phyloP scores from a whole-genome alignment of 345 rosid genomes.

The Aurinia saxatilis region DNA sequence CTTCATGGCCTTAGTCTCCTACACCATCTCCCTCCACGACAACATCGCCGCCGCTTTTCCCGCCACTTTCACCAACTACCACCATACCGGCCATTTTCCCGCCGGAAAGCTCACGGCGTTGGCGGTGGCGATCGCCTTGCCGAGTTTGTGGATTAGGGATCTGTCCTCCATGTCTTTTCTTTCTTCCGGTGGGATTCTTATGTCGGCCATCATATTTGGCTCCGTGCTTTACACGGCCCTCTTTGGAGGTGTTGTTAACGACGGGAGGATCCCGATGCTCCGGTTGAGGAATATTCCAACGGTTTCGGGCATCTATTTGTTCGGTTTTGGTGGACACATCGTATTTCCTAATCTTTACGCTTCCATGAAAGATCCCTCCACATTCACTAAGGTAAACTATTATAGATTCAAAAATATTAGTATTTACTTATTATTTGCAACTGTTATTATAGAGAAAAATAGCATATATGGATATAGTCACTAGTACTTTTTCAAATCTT shows the following conservation, averaged over 20 bases:
- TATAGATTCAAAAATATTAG: background rate
- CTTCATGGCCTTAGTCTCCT: slow-evolving; percentile 76
- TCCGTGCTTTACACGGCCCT: slow-evolving; percentile 50
- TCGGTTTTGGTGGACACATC: slow-evolving; percentile 65
- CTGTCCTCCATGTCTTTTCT: slow-evolving; percentile 71
- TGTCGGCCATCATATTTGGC: slow-evolving; percentile 56
- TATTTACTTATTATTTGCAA: no score
- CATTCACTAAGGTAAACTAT: slow-evolving; percentile 57
- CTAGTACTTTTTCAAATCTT: no score
- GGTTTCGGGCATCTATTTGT: slow-evolving; percentile 60
- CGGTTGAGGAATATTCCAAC: slow-evolving; percentile 45
- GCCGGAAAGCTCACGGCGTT: slow-evolving; percentile 42
- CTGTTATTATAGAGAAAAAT: no score
- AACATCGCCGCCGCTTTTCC: slow-evolving; percentile 45
- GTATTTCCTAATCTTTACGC: slow-evolving; percentile 67
- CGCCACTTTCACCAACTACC: slow-evolving; percentile 18
- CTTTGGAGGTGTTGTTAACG: slow-evolving; percentile 38
- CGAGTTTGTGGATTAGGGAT: slow-evolving; percentile 67
- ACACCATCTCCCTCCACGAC: slow-evolving; percentile 82
- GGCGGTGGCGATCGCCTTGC: slow-evolving; percentile 59
- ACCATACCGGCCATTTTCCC: slow-evolving; percentile 28
- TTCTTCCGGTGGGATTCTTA: slow-evolving; percentile 60
- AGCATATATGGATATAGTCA: no score
- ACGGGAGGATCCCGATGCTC: slow-evolving; percentile 41
- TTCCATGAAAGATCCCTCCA: slow-evolving; percentile 76